phyloP scores from a whole-genome alignment of 2,329 filamentous ascomycete species.

The Fusarium sp. region DNA sequence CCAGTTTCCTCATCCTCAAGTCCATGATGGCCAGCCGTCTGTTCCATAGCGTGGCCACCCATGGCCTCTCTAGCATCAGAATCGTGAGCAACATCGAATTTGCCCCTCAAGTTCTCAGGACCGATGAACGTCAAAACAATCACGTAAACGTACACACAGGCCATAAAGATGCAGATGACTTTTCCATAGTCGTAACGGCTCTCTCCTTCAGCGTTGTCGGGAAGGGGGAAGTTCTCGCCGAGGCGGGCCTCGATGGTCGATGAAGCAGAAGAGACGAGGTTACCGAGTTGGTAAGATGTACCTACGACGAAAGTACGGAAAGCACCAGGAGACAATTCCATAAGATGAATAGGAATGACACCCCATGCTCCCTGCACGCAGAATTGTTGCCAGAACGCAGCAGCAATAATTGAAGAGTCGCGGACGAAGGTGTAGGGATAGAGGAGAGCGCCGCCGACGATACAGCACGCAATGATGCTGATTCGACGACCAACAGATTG shows the following conservation, averaged over 20 bases:
- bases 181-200: conserved; percentile 79
- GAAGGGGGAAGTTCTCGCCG: conserved; percentile 79
- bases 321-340: conserved; percentile 78
- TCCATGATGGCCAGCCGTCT: conserved; percentile 14
- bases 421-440: conserved; percentile 84
- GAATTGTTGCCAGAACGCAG: conserved; percentile 87
- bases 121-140: conserved; percentile 73
- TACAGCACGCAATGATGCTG: conserved; percentile 73
- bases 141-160: conserved; percentile 77
- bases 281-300: conserved; percentile 81
- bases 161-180: conserved; percentile 94
- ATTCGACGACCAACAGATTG: conserved; percentile 78
- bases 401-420: conserved; percentile 75
- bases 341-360: conserved; percentile 81
- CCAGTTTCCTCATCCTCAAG: conserved; percentile 37
- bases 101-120: conserved; percentile 64
- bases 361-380: conserved; percentile 83
- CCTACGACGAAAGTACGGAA: conserved; percentile 82
- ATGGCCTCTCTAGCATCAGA: conserved; percentile 61
- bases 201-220: conserved; percentile 61
- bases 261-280: conserved; percentile 76
- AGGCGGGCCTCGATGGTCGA: conserved; percentile 82
- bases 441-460: conserved; percentile 78
- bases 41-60: conserved; percentile 53
- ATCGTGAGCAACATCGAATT: conserved; percentile 64